Base-by-base conservation (phyloP, 495 filamentous ascomycete genomes). In the Symbiotaphrina buchneri region DNA sequence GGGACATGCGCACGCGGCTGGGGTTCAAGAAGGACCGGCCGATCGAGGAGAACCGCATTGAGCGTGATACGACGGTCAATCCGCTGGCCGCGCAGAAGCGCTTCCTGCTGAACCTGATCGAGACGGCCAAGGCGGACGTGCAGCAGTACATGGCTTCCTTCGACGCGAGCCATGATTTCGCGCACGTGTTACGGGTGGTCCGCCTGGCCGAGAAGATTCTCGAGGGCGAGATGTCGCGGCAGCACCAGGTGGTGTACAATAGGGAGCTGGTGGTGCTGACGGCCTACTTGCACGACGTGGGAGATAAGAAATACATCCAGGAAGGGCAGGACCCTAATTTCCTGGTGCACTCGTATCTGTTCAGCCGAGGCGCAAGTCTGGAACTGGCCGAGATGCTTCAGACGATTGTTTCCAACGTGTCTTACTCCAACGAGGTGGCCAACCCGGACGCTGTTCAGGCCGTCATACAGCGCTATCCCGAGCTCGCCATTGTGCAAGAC, bases 401-500 rank as follows among this genome's bases (percentile, higher is more conserved):
- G 39, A 53, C 52, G 1, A 64, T 92, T 34, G 70, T 73, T 34
- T 58, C 61, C 0, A 59, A 73, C 35, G 79, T 94, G 10, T 79
- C 73, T 25, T 92, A 78, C 47, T 64, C 68, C n/a, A 62, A 62
- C 28, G 84, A 93, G 42, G 51, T 56, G 36, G 36, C 45, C 10
- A 37, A 53, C 24, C 43, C 47, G n/a, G 38, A 45, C 3, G 43
- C 44, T 18, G 62, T 77, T 0, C 47, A 48, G 1, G 40, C 41
- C 0, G 47, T 80, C 4, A 52, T 87, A 8, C 40, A 46, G 4
- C 32, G 55, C 21, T 54, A 74, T 44, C 76, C 71, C 0, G 83
- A 93, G 49, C 53, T 93, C 4, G 80, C 61, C 0, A 62, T 90
- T 27, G 82, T 92, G 8, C 84, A 92, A 49, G 83, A 92, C 49